Percentiles rank a stretch among this genome's conserved stretches.
Evolutionary conservation across 2,329 filamentous ascomycete species (phyloP).

Genomic region (Ceratocystiopsis sp.): DNA sequence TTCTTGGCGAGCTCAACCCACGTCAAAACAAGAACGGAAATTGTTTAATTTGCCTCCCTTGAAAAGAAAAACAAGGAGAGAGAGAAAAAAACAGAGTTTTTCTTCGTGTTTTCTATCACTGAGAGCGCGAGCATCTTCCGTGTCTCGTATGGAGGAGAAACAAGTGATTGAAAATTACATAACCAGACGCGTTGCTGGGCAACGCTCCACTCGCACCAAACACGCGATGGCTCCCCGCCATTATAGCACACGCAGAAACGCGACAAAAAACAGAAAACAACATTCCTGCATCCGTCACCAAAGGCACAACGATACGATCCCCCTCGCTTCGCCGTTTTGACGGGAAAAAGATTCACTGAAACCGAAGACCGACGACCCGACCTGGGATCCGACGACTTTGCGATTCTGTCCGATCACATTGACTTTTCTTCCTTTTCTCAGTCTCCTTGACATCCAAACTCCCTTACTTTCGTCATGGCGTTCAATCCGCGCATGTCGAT

Average conservation of each 20-base stretch:
- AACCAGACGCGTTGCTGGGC: constrained; percentile 7
- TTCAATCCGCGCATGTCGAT: constrained; percentile 46
- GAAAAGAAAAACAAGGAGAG: background rate
- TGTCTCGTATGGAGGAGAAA: too few relatives aligned
- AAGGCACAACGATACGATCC: background rate
- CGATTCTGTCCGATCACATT: background rate
- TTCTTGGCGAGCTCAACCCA: too few relatives aligned
- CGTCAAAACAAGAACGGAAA: too few relatives aligned
- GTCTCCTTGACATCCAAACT: background rate
- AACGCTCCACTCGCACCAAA: constrained; percentile 6
- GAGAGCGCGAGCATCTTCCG: too few relatives aligned
- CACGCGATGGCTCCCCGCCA: background rate
- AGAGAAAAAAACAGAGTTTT: too few relatives aligned
- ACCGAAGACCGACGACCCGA: too few relatives aligned
- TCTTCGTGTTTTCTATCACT: background rate
- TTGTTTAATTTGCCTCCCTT: too few relatives aligned
- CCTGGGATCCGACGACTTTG: too few relatives aligned
- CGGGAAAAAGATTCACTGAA: too few relatives aligned
- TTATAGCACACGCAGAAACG: constrained; percentile 1
- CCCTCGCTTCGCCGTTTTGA: background rate
- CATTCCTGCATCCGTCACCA: too few relatives aligned
- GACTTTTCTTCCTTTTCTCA: background rate
- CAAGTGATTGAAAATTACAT: too few relatives aligned
- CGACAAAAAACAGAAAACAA: background rate
- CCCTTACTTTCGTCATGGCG: constrained; percentile 26